Percentiles rank a stretch among this genome's conserved stretches.
These are phyloP conservation scores for Quercus engelmannii DNA, from an alignment of 306 rosid genomes.

Conservation along the genomic window DNA sequence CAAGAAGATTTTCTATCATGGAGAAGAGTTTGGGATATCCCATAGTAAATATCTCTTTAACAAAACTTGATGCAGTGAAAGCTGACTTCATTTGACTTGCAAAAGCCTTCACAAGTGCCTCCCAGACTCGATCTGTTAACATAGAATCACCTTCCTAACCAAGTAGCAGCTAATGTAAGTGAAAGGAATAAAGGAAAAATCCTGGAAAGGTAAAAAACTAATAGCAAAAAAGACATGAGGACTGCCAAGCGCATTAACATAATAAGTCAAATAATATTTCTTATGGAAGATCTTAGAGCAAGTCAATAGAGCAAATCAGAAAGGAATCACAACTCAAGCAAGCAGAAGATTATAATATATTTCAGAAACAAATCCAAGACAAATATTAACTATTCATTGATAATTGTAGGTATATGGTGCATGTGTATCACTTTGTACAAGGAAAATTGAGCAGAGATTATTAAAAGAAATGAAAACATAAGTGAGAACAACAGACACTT, in stretches of 20 bases:
- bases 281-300: conserved; percentile 7
- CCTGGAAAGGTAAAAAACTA: not conserved
- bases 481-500: not conserved
- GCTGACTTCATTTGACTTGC: conserved; percentile 95
- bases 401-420: not conserved
- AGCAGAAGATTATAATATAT: not conserved
- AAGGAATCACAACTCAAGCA: conserved; percentile 13
- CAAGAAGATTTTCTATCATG: conserved; percentile 92
- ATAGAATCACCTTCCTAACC: conserved; percentile 85
- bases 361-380: not conserved
- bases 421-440: not conserved
- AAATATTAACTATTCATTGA: not conserved
- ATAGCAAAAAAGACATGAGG: not conserved
- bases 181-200: conserved; percentile 9
- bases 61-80: conserved; percentile 97
- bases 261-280: not conserved
- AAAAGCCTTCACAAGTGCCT: conserved; percentile 90
- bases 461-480: not conserved
- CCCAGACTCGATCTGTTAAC: conserved; percentile 92
- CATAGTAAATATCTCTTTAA: conserved; percentile 85
- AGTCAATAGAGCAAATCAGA: conserved; percentile 18
- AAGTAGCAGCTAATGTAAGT: conserved; percentile 28
- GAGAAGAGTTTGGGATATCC: conserved; percentile 93
- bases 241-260: not conserved
- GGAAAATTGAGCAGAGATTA: not conserved